These are phyloP conservation scores for Lepiota brunneoincarnata DNA, from an alignment of 768 basidiomycete genomes.

Conservation along the genomic window DNA sequence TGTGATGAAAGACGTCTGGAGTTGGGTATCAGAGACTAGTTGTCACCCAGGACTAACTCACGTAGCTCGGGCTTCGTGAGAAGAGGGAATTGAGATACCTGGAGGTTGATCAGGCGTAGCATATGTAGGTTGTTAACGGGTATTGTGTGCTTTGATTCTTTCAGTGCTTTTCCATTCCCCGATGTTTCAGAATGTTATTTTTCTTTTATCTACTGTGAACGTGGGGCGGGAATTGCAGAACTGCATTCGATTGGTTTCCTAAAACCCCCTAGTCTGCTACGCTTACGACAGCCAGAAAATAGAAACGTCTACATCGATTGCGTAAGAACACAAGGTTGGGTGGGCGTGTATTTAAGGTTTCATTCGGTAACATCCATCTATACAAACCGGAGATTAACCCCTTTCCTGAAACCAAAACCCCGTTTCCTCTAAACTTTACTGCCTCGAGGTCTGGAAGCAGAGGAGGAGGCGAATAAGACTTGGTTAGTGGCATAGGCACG, in stretches of 20 bases:
- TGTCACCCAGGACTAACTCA: background rate
- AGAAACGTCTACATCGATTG: background rate
- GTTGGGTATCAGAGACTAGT: background rate
- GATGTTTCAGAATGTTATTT: no score
- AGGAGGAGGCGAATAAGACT: background rate
- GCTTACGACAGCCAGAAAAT: background rate
- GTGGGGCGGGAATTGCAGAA: background rate
- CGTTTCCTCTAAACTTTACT: slow-evolving; percentile 7
- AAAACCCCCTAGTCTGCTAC: background rate
- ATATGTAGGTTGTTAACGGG: background rate
- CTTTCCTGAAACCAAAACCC: background rate
- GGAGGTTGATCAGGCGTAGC: no score
- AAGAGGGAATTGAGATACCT: background rate
- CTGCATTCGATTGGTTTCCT: background rate
- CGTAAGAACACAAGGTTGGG: slow-evolving; percentile 3
- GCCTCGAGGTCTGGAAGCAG: background rate
- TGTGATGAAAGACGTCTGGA: background rate
- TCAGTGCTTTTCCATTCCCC: no score
- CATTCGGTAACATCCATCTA: slow-evolving; percentile 1
- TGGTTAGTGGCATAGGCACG: background rate
- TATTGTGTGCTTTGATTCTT: no score
- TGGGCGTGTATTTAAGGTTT: slow-evolving; percentile 3
- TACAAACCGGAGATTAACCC: background rate
- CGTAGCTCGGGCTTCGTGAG: background rate
- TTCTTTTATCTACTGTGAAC: no score